Base-by-base conservation (phyloP, 352 stramenopile species). In the Phytophthora citrophthora region DNA sequence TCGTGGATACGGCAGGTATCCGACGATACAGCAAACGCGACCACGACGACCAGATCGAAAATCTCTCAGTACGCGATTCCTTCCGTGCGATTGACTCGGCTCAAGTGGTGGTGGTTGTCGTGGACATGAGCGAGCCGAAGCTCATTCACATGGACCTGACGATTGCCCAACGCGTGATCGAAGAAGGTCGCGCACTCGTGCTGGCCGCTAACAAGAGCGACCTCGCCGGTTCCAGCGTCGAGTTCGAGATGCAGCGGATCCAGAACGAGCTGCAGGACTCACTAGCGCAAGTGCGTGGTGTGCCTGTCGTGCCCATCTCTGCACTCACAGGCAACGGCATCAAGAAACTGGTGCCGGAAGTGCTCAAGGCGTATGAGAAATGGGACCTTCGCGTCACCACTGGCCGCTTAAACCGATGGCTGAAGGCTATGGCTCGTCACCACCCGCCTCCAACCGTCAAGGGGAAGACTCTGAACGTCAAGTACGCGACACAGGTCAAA, bases 401-500 rank as follows among this genome's bases (percentile, higher is more conserved):
- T 4, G 84, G 84, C 10, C 74, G 80, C 3, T 49, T 95, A 18
- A 95, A 95, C 62, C 84, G 86, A 18, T 95, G 86, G 86, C 80
- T 95, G 34, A 88, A 91, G 59, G 83, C 87, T 31, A 95, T 95
- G 83, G 78, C 77, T 29, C 81, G 85, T 20, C 87, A 95, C 65
- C 87, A 95, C 69, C 85, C 85, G 43, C 85, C 87, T 40, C 87
- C 87, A 61, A 90, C 81, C 4, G 64, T 93, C 58, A 91, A 90
- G 58, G 87, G 87, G 71, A 95, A 95, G 76, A 77, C 81, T 50
- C 66, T 94, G 32, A 95, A 95, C 64, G 68, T 95, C 77, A 95
- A 95, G 72, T 95, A 95, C 79, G 80, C 86, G 51, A 94, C 87
- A 29, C 87, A 95, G 62, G 82, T 95, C 47, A 95, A 94, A 75